Conservation (phyloP, 1,284 basidiomycete genomes). For the Cryptococcus wingfieldii region DNA sequence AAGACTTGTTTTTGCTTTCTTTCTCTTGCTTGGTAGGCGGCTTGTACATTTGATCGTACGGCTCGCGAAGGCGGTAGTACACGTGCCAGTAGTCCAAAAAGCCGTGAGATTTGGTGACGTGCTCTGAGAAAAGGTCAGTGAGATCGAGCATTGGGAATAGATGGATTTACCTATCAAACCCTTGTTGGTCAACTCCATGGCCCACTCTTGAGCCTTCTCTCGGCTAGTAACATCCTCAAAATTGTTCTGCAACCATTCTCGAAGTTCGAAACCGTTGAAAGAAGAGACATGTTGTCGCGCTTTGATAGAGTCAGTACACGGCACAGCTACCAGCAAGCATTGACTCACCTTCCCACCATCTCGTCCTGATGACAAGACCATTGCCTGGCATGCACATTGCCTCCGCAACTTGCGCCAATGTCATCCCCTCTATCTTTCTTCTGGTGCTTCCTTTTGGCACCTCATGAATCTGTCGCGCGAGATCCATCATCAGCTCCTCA, state of each 20-base stretch:
- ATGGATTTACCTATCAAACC: slow-evolving; percentile 60
- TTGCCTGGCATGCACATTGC: slow-evolving; percentile 46
- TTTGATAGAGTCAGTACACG: background rate
- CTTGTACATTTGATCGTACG: slow-evolving; percentile 52
- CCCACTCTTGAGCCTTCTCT: slow-evolving; percentile 74
- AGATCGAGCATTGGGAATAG: background rate
- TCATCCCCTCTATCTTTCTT: slow-evolving; percentile 40
- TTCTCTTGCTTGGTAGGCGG: slow-evolving; percentile 11
- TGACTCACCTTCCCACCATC: slow-evolving; percentile 44
- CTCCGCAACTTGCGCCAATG: slow-evolving; percentile 35
- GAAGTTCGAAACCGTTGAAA: slow-evolving; percentile 80
- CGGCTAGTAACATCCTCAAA: slow-evolving; percentile 77
- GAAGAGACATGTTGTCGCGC: slow-evolving; percentile 54
- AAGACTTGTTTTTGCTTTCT: slow-evolving; percentile 26
- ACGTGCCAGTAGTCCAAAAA: slow-evolving; percentile 80
- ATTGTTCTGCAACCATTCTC: slow-evolving; percentile 78
- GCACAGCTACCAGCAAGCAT: background rate
- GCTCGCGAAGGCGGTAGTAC: slow-evolving; percentile 75
- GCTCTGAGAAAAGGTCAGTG: slow-evolving; percentile 50
- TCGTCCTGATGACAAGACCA: slow-evolving; percentile 41
- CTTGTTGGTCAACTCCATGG: slow-evolving; percentile 65
- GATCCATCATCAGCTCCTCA: slow-evolving; percentile 66
- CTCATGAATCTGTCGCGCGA: slow-evolving; percentile 61
- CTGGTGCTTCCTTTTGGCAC: slow-evolving; percentile 30
- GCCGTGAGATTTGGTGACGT: slow-evolving; percentile 68